Conservation (phyloP, 2,329 filamentous ascomycete species). For the Seiridium cupressi region DNA sequence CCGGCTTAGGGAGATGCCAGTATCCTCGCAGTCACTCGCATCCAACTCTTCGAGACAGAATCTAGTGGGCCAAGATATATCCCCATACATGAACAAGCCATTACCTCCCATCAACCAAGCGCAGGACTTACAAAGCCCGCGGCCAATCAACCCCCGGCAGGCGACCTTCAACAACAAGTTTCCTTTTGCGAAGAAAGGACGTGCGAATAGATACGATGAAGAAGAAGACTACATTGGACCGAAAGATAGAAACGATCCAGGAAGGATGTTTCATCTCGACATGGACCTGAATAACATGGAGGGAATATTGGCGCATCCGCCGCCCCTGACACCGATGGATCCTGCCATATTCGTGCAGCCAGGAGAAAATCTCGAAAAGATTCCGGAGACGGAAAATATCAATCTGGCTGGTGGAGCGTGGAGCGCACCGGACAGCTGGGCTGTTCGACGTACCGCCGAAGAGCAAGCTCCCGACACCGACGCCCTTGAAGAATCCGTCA, state of each 20-base stretch:
- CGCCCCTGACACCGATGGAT: constrained; percentile 70
- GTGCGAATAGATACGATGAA: constrained; percentile 48
- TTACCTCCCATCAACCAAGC: constrained; percentile 24
- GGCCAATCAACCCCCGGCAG: constrained; percentile 32
- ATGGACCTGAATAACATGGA: constrained; percentile 89
- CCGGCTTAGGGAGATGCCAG: constrained; percentile 46
- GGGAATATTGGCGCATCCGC: constrained; percentile 75
- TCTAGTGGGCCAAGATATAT: constrained; percentile 36
- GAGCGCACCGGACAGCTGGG: constrained; percentile 97
- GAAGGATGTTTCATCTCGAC: constrained; percentile 73
- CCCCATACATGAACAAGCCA: constrained; percentile 34
- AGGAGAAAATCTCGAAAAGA: constrained; percentile 17
- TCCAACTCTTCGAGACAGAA: constrained; percentile 49
- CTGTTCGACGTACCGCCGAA: constrained; percentile 72
- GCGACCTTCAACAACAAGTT: constrained; percentile 62
- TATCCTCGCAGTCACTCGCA: constrained; percentile 52
- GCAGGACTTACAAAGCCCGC: constrained; percentile 15
- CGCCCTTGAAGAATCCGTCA: constrained; percentile 68
- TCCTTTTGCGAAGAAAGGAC: constrained; percentile 58
- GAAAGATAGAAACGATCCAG: constrained; percentile 57
- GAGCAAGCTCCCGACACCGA: constrained; percentile 56
- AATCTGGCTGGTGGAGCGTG: constrained; percentile 56
- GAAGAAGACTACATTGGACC: constrained; percentile 59
- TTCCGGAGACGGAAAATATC: constrained; percentile 27
- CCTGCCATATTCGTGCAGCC: constrained; percentile 40